Conservation (phyloP, 768 basidiomycete genomes). For the Psilocybe cyanescens region DNA sequence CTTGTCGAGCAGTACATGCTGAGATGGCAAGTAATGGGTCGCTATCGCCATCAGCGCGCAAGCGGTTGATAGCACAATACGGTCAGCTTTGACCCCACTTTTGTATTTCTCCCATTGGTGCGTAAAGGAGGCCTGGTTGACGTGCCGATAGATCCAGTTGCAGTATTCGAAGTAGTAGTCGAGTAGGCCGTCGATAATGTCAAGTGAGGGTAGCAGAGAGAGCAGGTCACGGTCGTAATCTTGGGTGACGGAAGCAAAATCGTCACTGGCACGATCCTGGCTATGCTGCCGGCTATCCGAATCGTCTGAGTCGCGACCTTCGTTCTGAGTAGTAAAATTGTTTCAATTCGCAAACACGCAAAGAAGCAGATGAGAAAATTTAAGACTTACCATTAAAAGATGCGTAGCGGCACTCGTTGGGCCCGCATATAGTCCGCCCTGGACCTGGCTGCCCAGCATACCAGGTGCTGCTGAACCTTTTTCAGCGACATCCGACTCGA, state of each 20-base stretch:
- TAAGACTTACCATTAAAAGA: constrained; percentile 55
- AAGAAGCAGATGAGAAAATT: constrained; percentile 15
- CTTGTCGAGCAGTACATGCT: constrained; percentile 62
- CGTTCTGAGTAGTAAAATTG: constrained; percentile 36
- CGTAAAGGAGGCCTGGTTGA: constrained; percentile 65
- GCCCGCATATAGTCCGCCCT: constrained; percentile 78
- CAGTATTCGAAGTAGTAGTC: constrained; percentile 83
- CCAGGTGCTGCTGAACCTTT: constrained; percentile 58
- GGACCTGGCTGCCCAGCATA: constrained; percentile 65
- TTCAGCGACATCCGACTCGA: constrained; percentile 48
- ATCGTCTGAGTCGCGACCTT: constrained; percentile 52
- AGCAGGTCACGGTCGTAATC: constrained; percentile 79
- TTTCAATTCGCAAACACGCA: constrained; percentile 13
- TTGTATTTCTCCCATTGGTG: constrained; percentile 79
- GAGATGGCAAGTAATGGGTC: constrained; percentile 69
- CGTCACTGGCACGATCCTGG: constrained; percentile 50
- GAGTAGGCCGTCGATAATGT: constrained; percentile 75
- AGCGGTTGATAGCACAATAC: constrained; percentile 70
- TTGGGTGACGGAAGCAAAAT: constrained; percentile 45
- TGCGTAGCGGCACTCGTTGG: constrained; percentile 77
- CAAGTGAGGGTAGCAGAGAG: constrained; percentile 62
- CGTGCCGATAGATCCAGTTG: constrained; percentile 86
- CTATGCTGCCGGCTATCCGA: constrained; percentile 55
- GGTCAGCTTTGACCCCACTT: constrained; percentile 63
- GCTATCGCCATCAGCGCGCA: constrained; percentile 78